These are phyloP conservation scores for Trebouxia sp. DNA, from an alignment of 139 green algal species.

Conservation along the genomic window DNA sequence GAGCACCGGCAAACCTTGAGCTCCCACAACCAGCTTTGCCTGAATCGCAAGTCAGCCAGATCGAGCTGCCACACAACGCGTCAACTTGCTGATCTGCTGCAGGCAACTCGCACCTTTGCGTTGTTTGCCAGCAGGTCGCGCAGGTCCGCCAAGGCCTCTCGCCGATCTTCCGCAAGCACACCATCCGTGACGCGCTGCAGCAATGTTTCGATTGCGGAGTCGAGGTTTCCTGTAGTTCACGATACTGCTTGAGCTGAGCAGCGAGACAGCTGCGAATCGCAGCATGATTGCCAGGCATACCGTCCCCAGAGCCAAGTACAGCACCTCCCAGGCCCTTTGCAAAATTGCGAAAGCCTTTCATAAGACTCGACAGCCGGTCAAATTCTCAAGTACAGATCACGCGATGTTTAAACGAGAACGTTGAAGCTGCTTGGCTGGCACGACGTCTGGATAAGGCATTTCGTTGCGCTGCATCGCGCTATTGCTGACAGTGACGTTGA, in stretches of 20 bases:
- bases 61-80: not conserved
- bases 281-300: too few species aligned
- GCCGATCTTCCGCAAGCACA: slow-evolving; percentile 72
- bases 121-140: slow-evolving; percentile 64
- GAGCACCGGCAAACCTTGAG: slow-evolving; percentile 76
- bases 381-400: too few species aligned
- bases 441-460: too few species aligned
- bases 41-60: too few species aligned
- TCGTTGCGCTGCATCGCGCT: too few species aligned
- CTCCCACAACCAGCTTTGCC: slow-evolving; percentile 74
- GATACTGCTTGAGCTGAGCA: too few species aligned
- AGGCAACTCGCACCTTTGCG: slow-evolving; percentile 38
- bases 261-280: too few species aligned
- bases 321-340: slow-evolving; percentile 34
- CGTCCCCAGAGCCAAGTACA: slow-evolving; percentile 6
- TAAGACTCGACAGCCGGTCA: too few species aligned
- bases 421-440: too few species aligned
- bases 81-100: not conserved
- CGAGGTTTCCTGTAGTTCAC: not conserved
- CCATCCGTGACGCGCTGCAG: slow-evolving; percentile 77
- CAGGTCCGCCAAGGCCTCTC: slow-evolving; percentile 71
- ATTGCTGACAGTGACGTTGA: too few species aligned
- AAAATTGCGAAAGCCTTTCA: slow-evolving; percentile 26
- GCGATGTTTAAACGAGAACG: too few species aligned
- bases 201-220: slow-evolving; percentile 62